phyloP scores from a whole-genome alignment of 495 filamentous ascomycete genomes.

The Cairneyella variabilis region DNA sequence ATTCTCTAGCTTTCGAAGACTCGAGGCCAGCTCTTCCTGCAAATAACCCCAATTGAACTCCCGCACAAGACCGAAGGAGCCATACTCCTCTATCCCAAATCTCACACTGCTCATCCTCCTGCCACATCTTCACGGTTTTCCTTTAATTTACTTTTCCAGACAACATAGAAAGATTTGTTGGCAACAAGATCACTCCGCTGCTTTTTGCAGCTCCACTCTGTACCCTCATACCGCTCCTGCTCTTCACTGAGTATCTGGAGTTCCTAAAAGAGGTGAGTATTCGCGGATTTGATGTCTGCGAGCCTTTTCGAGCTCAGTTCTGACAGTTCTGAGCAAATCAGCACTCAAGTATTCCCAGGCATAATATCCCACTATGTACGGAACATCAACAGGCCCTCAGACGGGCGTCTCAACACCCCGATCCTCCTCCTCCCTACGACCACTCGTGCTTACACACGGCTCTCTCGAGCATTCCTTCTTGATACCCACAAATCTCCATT shows the following conservation, averaged over 20 bases:
- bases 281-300: no score
- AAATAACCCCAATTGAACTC: no score
- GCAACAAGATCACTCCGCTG: conserved; percentile 11
- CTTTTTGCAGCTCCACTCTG: conserved; percentile 17
- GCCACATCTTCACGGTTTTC: background rate
- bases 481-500: conserved; percentile 90
- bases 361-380: conserved; percentile 67
- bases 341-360: background rate
- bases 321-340: background rate
- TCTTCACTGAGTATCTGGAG: conserved; percentile 30
- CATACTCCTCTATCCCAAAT: background rate
- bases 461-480: conserved; percentile 93
- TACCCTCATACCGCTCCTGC: conserved; percentile 19
- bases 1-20: background rate
- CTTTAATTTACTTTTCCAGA: background rate
- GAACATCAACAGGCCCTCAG: conserved; percentile 74
- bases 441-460: conserved; percentile 84
- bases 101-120: background rate
- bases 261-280: conserved; percentile 10
- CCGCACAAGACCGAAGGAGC: background rate
- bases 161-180: conserved; percentile 11
- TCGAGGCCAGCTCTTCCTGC: background rate
- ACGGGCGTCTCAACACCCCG: conserved; percentile 95
- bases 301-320: background rate
- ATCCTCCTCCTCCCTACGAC: conserved; percentile 81